Evolutionary conservation across 257 asterid species (phyloP), one percentile per base, ranked within the genome.

Genomic region (Solanum appendiculatum): DNA sequence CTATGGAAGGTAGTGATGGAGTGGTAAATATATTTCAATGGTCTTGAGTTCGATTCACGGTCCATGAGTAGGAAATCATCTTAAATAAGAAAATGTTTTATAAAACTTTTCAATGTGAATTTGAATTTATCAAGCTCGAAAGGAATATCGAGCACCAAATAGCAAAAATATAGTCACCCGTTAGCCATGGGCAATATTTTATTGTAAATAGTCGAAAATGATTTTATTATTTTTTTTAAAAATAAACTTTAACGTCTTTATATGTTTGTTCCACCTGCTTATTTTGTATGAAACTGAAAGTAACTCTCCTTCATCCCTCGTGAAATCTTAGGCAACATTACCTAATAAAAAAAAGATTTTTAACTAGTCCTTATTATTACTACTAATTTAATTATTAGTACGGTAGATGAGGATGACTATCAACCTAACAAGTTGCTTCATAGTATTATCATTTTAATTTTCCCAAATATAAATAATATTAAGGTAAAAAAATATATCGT

Each of bases 31-130:
- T 21, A 4, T 37, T 21, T 36, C 1, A 9, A 21, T 2, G 18
- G 0, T 72, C 11, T 9, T 0, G 2, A 0, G 0, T 33, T 18
- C 0, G 0, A 66, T 13, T 7, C 2, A 25, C 13, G 1, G 0
- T 15, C 6, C 6, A 8, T 18, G 3, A 18, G 0, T 18, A 16
- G 33, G 2, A 0, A 18, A 1, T 34, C 7, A 1, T 15, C 1
- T 18, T 72, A 3, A 31, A 18, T 8, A 31, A 7, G 0, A 1
- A 20, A 18, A 8, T 0, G 9, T 70, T 70, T 34, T 18, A 18
- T 9, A 6, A 37, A 7, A 33, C 8, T 18, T 34, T 18, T 16
- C 23, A 33, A 18, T 5, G 9, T 10, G 34, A 72, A 72, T 20
- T 34, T 18, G 6, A 34, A 72, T 25, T 12, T 4, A 64, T 25